Conservation (phyloP, 345 rosid species). For the Lagerstroemia speciosa region DNA sequence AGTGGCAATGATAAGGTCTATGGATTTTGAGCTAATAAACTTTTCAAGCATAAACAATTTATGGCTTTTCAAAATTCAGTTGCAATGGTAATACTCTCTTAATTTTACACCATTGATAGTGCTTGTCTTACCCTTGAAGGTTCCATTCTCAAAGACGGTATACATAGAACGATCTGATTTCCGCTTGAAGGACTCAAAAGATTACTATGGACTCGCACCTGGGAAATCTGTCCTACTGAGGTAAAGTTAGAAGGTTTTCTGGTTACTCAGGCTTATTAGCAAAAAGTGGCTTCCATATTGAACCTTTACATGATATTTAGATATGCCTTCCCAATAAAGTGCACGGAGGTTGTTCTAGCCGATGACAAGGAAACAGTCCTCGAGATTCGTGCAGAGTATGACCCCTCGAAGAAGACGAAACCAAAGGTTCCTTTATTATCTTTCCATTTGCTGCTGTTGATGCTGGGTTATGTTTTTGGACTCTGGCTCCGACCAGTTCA, state of each 20-base stretch:
- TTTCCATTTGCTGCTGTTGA: not conserved
- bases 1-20: not conserved
- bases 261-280: not conserved
- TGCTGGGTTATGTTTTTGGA: not conserved
- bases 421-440: conserved; percentile 52
- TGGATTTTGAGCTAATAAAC: not conserved
- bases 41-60: not conserved
- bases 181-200: conserved; percentile 90
- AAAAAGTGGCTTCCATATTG: not conserved
- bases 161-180: conserved; percentile 88
- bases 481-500: not conserved
- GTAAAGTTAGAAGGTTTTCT: conserved; percentile 17
- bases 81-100: not conserved
- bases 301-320: conserved; percentile 20
- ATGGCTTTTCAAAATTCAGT: not conserved
- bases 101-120: not conserved
- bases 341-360: conserved; percentile 56
- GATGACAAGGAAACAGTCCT: conserved; percentile 67
- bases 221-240: conserved; percentile 86
- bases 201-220: conserved; percentile 89
- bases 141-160: conserved; percentile 69
- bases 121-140: conserved; percentile 24
- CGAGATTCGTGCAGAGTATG: conserved; percentile 79
- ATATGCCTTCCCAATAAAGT: conserved; percentile 65
- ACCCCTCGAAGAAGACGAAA: conserved; percentile 69